phyloP scores from a whole-genome alignment of 495 filamentous ascomycete genomes.

The Aspergillus mulundensis region DNA sequence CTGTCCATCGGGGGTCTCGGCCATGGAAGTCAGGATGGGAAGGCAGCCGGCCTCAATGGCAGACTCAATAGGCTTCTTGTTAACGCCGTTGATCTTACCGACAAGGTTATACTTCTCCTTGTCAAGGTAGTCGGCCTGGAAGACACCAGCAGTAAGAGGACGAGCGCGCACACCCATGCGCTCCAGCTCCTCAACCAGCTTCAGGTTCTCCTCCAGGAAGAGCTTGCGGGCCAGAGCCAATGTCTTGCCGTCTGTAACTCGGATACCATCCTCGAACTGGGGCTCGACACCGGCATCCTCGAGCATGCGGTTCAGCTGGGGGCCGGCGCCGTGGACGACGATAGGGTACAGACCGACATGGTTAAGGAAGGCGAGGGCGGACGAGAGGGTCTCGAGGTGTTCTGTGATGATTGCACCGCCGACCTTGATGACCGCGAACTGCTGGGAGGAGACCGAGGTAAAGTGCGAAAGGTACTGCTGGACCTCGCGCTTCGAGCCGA shows the following conservation, averaged over 20 bases:
- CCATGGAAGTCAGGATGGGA: constrained; percentile 95
- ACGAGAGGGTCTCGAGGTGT: constrained; percentile 83
- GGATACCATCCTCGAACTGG: constrained; percentile 93
- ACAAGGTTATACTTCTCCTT: constrained; percentile 93
- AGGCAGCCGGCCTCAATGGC: constrained; percentile 90
- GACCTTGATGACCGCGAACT: constrained; percentile 99
- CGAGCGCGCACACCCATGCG: constrained; percentile 86
- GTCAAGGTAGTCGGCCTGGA: constrained; percentile 91
- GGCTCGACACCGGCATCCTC: constrained; percentile 91
- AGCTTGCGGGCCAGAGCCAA: constrained; percentile 83
- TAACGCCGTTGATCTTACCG: constrained; percentile 90
- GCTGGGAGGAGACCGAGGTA: constrained; percentile 92
- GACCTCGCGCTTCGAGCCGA: constrained; percentile 94
- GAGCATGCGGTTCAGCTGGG: constrained; percentile 91
- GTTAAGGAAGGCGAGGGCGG: constrained; percentile 86
- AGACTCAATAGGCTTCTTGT: constrained; percentile 86
- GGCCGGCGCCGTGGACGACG: constrained; percentile 93
- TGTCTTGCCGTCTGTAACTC: constrained; percentile 94
- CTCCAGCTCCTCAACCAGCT: constrained; percentile 88
- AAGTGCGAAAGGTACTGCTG: constrained; percentile 98
- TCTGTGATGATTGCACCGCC: constrained; percentile 96
- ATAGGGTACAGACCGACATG: constrained; percentile 94
- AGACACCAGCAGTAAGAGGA: constrained; percentile 89
- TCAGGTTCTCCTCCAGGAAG: constrained; percentile 94
- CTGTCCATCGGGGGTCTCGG: constrained; percentile 88